Evolutionary conservation across 768 basidiomycete species (phyloP).

Genomic region (Ephemerocybe angulata): DNA sequence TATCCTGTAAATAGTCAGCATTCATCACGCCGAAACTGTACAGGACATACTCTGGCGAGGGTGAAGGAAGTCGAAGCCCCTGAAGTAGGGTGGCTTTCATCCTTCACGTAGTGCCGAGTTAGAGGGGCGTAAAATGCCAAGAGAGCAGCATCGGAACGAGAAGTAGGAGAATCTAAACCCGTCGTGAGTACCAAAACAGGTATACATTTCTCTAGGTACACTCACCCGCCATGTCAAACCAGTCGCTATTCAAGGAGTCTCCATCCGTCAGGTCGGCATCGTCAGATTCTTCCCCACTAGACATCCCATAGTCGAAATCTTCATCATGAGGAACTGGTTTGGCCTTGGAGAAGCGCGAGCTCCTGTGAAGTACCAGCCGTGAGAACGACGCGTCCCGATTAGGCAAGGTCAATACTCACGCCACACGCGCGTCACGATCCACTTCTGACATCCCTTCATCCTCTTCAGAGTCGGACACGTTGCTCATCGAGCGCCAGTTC

Average conservation of each 20-base stretch:
- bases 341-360: constrained; percentile 41
- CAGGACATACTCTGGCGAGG: not conserved
- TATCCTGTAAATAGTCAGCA: constrained; percentile 19
- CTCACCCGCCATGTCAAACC: constrained; percentile 45
- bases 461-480: constrained; percentile 60
- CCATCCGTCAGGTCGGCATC: constrained; percentile 63
- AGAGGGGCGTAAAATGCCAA: constrained; percentile 47
- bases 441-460: constrained; percentile 61
- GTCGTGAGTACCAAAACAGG: not conserved
- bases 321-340: constrained; percentile 39
- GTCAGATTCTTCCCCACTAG: constrained; percentile 78
- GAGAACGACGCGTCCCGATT: not conserved
- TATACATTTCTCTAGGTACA: not conserved
- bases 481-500: constrained; percentile 20
- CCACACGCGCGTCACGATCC: constrained; percentile 68
- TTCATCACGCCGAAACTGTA: not conserved
- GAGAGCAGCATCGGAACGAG: constrained; percentile 19
- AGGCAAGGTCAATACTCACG: constrained; percentile 39
- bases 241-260: constrained; percentile 44
- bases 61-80: not conserved
- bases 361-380: constrained; percentile 28
- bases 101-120: constrained; percentile 44
- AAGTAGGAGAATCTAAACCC: not conserved
- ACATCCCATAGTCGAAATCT: constrained; percentile 48
- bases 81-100: not conserved